Base-by-base conservation (phyloP, 352 stramenopile species). In the Elongisporangium prolatum region DNA sequence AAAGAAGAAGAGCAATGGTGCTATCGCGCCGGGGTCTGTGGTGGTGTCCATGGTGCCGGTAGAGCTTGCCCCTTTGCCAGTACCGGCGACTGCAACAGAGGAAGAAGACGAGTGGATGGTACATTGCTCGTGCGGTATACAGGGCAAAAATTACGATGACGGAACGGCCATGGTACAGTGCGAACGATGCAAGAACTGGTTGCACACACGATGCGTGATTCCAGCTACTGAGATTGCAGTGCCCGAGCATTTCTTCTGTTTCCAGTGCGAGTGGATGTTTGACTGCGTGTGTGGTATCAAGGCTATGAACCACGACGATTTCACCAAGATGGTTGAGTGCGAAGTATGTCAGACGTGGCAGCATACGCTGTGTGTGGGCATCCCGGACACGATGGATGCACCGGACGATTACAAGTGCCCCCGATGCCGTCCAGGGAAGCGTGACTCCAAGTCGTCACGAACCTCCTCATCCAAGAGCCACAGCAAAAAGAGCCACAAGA, bases 261-360 rank as follows among this genome's bases (percentile, higher is more conserved):
- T 80, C 60, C 71, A 75, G 25, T 89, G 82, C 59, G 57, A 83
- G 21, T 92, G 83, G 83, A 76, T 83, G 48, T 88, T 92, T 50
- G 69, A 87, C 25, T 92, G 83, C 54, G 63, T 72, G 20, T 93
- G 84, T 60, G 74, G 74, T 8, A 50, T 89, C 34, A 72, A 77
- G 51, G 56, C 57, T 7, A 71, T 69, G 28, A 91, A 93, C 52
- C 84, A 86, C 50, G 80, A 93, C 48, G 84, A 93, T 55, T 69
- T 72, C 9, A 63, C 68, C 21, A 77, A 72, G 21, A 93, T 93
- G 84, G 71, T 93, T 11, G 72, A 91, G 57, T 92, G 83, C 44
- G 80, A 86, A 21, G 71, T 56, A 24, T 92, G 83, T 57, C 69
- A 82, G 48, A 85, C 71, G 6, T 95, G 85, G 85, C 76, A 90